A percentile compares a stretch with the other conserved stretches of the same genome.
These are phyloP conservation scores for Tilletiopsis washingtonensis DNA, from an alignment of 1,284 basidiomycete species.

Conservation along the genomic window DNA sequence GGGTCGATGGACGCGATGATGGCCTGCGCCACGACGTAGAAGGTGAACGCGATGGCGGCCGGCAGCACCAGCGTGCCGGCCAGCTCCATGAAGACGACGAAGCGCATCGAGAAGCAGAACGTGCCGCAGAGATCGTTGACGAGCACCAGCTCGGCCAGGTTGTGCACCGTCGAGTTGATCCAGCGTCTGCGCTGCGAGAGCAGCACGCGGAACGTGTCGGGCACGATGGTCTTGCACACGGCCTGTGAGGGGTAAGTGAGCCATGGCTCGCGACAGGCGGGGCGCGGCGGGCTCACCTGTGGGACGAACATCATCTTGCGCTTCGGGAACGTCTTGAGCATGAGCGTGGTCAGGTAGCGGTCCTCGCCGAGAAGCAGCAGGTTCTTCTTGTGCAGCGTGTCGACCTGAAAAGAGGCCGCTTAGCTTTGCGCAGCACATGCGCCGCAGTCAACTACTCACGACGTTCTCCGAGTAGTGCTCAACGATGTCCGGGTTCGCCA, in stretches of 20 bases:
- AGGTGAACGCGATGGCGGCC: constrained; percentile 51
- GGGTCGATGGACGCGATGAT: constrained; percentile 25
- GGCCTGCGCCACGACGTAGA: constrained; percentile 46
- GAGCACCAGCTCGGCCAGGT: constrained; percentile 50
- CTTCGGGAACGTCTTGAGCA: constrained; percentile 52
- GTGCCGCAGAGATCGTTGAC: constrained; percentile 51
- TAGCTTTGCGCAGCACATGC: too few relatives aligned
- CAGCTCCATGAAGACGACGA: constrained; percentile 50
- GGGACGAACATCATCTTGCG: constrained; percentile 52
- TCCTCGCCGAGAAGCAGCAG: constrained; percentile 51
- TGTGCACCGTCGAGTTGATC: constrained; percentile 53
- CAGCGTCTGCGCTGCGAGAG: constrained; percentile 51
- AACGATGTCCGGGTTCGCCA: constrained; percentile 51
- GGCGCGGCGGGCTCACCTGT: not conserved
- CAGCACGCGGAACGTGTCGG: constrained; percentile 51
- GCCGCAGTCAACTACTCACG: too few relatives aligned
- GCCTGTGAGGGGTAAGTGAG: too few relatives aligned
- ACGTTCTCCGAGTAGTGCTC: constrained; percentile 53
- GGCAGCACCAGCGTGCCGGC: constrained; percentile 51
- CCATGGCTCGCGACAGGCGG: not conserved
- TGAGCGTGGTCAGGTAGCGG: constrained; percentile 51
- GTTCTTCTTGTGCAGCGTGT: constrained; percentile 52
- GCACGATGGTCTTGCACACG: constrained; percentile 52
- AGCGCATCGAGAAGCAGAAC: constrained; percentile 52
- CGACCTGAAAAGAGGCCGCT: too few relatives aligned